phyloP scores from a whole-genome alignment of 2,329 filamentous ascomycete species.

The Botrytis aclada region DNA sequence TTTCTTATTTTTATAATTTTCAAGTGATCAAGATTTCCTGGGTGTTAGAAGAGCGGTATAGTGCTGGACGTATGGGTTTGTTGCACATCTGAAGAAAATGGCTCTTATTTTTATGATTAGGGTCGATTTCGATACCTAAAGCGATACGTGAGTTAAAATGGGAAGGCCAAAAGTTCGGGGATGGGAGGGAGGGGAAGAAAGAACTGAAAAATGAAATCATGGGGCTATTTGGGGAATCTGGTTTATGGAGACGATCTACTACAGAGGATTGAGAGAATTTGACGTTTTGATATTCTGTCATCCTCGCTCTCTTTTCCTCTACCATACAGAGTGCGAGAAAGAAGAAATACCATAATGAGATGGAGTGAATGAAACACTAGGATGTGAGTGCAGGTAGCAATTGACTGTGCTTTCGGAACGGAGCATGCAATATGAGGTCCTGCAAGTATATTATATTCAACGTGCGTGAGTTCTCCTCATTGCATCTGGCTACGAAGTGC shows the following conservation, averaged over 20 bases:
- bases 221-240: background rate
- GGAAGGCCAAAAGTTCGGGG: background rate
- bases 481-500: background rate
- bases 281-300: background rate
- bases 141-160: background rate
- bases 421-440: background rate
- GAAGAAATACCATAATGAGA: background rate
- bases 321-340: background rate
- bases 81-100: background rate
- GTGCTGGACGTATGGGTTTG: background rate
- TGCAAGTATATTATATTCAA: background rate
- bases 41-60: background rate
- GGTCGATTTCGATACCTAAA: accelerated
- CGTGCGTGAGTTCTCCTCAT: background rate
- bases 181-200: background rate
- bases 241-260: background rate
- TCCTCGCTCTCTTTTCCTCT: accelerated
- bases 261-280: background rate
- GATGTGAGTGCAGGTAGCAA: background rate
- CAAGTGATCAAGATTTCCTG: background rate
- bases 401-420: background rate
- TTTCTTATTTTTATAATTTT: background rate
- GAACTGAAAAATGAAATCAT: background rate
- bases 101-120: background rate
- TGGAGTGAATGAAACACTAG: too few species aligned